Conservation (phyloP, 176 grass and related monocot genomes). For the Aegilops speltoides region DNA sequence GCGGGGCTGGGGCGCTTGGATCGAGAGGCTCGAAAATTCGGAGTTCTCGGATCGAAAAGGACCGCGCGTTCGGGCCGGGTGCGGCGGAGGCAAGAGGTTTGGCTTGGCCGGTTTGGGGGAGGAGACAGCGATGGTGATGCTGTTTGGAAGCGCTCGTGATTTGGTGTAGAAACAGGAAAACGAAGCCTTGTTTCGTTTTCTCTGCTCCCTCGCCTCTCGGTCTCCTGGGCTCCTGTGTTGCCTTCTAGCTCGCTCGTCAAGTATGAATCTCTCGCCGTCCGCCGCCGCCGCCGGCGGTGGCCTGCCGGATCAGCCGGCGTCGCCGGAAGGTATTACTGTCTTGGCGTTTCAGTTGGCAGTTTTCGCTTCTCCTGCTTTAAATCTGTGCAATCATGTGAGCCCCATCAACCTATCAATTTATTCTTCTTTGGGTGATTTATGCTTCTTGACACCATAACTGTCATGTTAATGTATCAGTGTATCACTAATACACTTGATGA, state of each 20-base stretch:
- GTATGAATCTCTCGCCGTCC: slow-evolving; percentile 54
- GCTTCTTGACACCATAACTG: background rate
- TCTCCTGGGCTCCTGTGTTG: background rate
- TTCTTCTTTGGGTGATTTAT: background rate
- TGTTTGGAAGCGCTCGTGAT: slow-evolving; percentile 37
- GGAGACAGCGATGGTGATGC: slow-evolving; percentile 32
- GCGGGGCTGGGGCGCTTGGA: background rate
- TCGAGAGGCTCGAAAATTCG: background rate
- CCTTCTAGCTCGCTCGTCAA: slow-evolving; percentile 16
- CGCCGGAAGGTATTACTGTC: slow-evolving; percentile 46
- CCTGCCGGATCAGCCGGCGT: slow-evolving; percentile 31
- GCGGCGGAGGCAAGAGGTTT: background rate
- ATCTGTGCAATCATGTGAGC: slow-evolving; percentile 12
- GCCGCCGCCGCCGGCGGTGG: background rate
- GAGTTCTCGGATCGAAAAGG: slow-evolving; percentile 28
- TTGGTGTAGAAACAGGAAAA: slow-evolving; percentile 30
- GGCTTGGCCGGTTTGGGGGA: slow-evolving; percentile 23
- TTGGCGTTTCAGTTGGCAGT: slow-evolving; percentile 34
- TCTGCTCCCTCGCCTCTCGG: background rate
- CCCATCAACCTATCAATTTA: slow-evolving; percentile 19
- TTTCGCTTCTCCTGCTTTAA: slow-evolving; percentile 25
- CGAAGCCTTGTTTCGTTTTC: background rate
- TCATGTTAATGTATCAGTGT: background rate
- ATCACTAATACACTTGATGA: background rate
- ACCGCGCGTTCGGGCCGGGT: background rate